Evolutionary conservation across 495 filamentous ascomycete species (phyloP), one percentile per base, ranked within the genome.

Genomic region (Podospora bellae-mahoneyi): DNA sequence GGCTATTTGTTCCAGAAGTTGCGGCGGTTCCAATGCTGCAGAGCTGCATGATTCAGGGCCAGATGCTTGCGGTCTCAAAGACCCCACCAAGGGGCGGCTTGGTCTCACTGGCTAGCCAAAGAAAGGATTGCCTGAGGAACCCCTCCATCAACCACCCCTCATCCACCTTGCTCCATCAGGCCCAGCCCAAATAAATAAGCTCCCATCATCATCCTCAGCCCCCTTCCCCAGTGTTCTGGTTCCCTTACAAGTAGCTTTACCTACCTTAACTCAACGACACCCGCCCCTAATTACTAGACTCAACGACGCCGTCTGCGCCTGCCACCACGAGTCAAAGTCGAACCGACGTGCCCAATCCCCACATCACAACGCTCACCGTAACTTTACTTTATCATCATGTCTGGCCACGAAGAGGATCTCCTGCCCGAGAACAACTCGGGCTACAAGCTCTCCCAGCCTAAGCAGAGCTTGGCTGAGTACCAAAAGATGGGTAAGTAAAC

Each of bases 391-490:
- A 69, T 73, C 72, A 76, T 15, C 68, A 96, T 96, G 93, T 80
- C 90, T 65, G 86, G 87, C 71, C 81, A 87, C 73, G 90, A 97
- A 0, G 92, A 97, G 62, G 95, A 99, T 72, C 88, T 97, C 68
- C 78, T 88, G 72, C 91, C 94, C 75, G 88, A 92, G 82, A 85
- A 87, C 77, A 97, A 92, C 67, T 89, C 93, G 83, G 94, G 95
- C 73, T 99, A 96, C 89, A 97, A 95, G 86, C 89, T 97, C 71
- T 93, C 93, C 71, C 92, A 97, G 86, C 82, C 82, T 68, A 97
- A 97, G 88, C 97, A 97, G 86, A 94, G 92, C 68, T 85, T 99
- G 71, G 89, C 92, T 66, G 92, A 97, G 79, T 97, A 97, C 80
- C 81, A 91, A 68, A 81, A 97, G 74, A 89, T 99, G 78, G 95